Percentiles rank a stretch among this genome's conserved stretches.
These are phyloP conservation scores for Neltuma alba DNA, from an alignment of 306 rosid species.

Conservation along the genomic window DNA sequence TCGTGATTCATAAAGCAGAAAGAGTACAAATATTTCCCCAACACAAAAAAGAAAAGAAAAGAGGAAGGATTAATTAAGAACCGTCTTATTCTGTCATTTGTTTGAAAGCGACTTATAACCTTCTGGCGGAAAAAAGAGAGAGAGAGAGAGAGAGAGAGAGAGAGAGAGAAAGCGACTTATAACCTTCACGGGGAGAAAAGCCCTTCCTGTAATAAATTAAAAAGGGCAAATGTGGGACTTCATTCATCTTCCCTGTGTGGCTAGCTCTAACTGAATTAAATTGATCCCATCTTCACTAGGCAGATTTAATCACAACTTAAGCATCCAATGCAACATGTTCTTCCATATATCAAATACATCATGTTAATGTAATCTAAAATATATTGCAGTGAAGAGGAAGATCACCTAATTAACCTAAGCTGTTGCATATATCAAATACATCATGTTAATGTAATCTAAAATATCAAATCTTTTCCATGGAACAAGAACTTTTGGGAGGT, in stretches of 20 bases:
- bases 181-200: no score
- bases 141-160: no score
- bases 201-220: no score
- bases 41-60: no score
- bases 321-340: not conserved
- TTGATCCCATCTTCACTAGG: not conserved
- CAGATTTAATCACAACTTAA: not conserved
- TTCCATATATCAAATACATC: constrained; percentile 17
- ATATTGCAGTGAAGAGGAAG: not conserved
- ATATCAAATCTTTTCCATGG: constrained; percentile 4
- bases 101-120: no score
- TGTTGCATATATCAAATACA: constrained; percentile 18
- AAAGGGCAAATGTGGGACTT: no score
- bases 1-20: no score
- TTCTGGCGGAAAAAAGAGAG: no score
- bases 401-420: not conserved
- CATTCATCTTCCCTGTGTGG: not conserved
- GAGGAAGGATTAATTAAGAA: no score
- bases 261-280: not conserved
- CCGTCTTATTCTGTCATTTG: no score
- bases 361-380: not conserved
- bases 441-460: not conserved
- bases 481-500: constrained; percentile 38
- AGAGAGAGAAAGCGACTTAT: no score
- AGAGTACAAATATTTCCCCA: no score